Conservation (phyloP, 2,329 filamentous ascomycete species). For the Cercospora nicotianae region DNA sequence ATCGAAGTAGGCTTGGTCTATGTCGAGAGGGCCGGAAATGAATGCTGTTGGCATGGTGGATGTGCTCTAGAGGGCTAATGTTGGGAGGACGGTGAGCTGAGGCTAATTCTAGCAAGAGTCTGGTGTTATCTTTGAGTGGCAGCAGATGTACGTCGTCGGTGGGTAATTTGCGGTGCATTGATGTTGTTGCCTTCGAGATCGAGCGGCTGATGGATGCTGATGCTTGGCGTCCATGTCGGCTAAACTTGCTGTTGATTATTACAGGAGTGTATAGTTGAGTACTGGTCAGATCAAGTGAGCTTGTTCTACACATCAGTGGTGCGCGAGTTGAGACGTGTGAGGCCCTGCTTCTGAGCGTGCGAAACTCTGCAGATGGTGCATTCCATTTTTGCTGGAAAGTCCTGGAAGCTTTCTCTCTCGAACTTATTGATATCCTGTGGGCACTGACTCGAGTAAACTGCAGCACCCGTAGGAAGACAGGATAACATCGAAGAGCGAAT, state of each 20-base stretch:
- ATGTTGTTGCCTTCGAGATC: background rate
- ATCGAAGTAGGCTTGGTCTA: slow-evolving; percentile 12
- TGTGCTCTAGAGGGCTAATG: background rate
- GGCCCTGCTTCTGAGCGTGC: background rate
- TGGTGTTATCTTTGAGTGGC: background rate
- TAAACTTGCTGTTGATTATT: background rate
- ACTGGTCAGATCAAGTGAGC: background rate
- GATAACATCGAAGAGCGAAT: background rate
- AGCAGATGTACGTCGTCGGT: background rate
- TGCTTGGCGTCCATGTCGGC: background rate
- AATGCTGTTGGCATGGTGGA: slow-evolving; percentile 7
- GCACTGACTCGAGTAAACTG: too few species aligned
- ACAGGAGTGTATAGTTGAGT: background rate
- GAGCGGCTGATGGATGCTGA: background rate
- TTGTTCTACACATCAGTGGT: background rate
- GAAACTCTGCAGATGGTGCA: background rate
- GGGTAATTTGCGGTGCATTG: background rate
- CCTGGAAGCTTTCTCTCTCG: too few species aligned
- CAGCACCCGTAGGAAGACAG: background rate
- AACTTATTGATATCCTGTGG: too few species aligned
- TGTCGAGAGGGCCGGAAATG: slow-evolving; percentile 22
- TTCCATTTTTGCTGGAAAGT: too few species aligned
- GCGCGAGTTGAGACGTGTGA: background rate
- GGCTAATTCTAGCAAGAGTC: background rate
- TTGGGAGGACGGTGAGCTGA: background rate